Conservation (phyloP, 202 grass and related monocot species). For the Zizania palustris region DNA sequence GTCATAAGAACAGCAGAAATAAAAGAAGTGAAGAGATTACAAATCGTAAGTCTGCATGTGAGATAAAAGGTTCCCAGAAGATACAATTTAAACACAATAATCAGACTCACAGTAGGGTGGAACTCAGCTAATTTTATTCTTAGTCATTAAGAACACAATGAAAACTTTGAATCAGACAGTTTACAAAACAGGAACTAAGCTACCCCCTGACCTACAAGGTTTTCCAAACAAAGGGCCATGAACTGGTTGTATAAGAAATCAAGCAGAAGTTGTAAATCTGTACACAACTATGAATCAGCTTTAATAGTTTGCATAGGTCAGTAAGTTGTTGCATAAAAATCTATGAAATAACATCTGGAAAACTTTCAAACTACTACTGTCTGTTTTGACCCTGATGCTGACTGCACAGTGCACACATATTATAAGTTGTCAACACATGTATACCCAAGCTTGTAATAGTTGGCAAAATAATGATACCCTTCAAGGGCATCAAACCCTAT, state of each 20-base stretch:
- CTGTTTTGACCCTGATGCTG: too few relatives aligned
- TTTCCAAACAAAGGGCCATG: constrained; percentile 22
- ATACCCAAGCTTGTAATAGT: too few relatives aligned
- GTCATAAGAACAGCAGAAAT: constrained; percentile 41
- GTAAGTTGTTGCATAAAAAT: too few relatives aligned
- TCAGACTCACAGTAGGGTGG: constrained; percentile 12
- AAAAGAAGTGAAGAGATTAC: constrained; percentile 36
- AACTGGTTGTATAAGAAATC: constrained; percentile 5
- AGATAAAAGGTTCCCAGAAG: constrained; percentile 12
- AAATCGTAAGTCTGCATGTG: constrained; percentile 19
- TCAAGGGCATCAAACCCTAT: constrained; percentile 19
- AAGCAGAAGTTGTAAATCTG: neutral
- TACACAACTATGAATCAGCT: too few relatives aligned
- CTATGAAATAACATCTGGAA: too few relatives aligned
- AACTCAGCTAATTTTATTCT: constrained; percentile 14
- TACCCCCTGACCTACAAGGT: neutral
- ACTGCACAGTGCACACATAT: too few relatives aligned
- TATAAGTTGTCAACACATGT: too few relatives aligned
- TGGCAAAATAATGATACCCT: neutral
- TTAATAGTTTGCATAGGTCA: too few relatives aligned
- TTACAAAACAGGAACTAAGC: constrained; percentile 21
- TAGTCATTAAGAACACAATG: neutral
- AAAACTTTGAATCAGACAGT: neutral
- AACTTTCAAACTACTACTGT: too few relatives aligned
- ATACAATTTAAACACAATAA: constrained; percentile 7